Evolutionary conservation across 2,329 filamentous ascomycete genomes (phyloP), one percentile per base, ranked within the genome.

Genomic region (Sphaerulina musiva): DNA sequence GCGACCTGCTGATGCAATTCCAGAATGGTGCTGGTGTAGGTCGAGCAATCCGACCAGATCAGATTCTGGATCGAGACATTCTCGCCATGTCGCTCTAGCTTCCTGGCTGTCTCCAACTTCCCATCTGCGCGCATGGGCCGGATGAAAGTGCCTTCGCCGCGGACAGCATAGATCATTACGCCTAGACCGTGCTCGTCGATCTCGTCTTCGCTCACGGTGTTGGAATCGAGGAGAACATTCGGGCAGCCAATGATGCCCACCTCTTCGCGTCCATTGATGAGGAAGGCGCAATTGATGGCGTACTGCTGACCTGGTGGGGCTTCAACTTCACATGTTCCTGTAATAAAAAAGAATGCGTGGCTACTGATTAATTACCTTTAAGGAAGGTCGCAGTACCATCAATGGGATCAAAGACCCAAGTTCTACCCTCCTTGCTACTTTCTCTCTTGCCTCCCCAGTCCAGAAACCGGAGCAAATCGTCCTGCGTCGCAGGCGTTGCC

Each of bases 341-440:
- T 2, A 29, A 29, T 4, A 2, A 29, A 4, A 3, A 29, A 29
- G 20, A 29, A 29, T 29, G 26, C 26, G 26, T 20, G 26, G 26
- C 26, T 29, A 2, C 20, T 20, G 20, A 29, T 29, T 7, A 6
- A 29, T 29, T 29, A 29, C 26, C 79, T 39, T 70, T 70, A 59
- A 85, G 77, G 55, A 83, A 85, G 0, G 81, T 79, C 12, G 78
- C 78, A 1, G 82, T 85, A 31, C 82, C 82, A 60, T 85, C 82
- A 6, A 85, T 78, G 0, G 82, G 82, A 62, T 85, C 82, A 65
- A 85, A 76, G 31, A 82, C 76, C 82, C 82, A 85, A 48, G 80
- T 75, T 1, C 77, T 70, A 2, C 68, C 75, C 57, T 60, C 69
- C 53, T 63, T 60, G 8, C 66, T 69, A 2, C 80, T 81, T 6